Conservation (phyloP, 1,284 basidiomycete genomes). For the Ganoderma lucidum region DNA sequence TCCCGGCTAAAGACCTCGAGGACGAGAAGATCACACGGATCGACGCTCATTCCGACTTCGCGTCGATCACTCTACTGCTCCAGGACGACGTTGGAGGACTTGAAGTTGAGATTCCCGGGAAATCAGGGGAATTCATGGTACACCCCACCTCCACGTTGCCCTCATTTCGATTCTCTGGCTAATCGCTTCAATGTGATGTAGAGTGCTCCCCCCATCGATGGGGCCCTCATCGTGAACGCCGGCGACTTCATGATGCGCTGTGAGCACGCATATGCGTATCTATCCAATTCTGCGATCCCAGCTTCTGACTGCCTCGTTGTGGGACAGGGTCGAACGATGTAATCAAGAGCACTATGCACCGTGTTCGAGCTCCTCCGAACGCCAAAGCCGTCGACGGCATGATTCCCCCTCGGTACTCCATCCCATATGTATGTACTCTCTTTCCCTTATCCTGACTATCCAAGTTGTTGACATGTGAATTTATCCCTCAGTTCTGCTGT, state of each 20-base stretch:
- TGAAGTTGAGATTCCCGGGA: conserved; percentile 62
- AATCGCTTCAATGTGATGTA: conserved; percentile 28
- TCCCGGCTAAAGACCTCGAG: conserved; percentile 45
- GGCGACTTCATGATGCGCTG: conserved; percentile 69
- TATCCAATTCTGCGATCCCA: not conserved
- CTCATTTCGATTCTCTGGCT: not conserved
- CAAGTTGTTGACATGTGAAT: too few species aligned
- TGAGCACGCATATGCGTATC: conserved; percentile 14
- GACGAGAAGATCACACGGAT: conserved; percentile 56
- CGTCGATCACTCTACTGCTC: conserved; percentile 63
- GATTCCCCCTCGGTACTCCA: conserved; percentile 60
- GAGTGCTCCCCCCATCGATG: conserved; percentile 57
- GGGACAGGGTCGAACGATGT: conserved; percentile 63
- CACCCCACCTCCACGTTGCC: not conserved
- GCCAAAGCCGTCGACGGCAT: conserved; percentile 41
- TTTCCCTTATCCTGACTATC: too few species aligned
- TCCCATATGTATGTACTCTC: conserved; percentile 56
- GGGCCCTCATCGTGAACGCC: conserved; percentile 66
- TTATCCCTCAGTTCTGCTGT: conserved; percentile 48
- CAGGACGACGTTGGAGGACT: conserved; percentile 68
- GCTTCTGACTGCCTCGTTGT: not conserved
- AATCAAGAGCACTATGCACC: conserved; percentile 66
- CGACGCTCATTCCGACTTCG: conserved; percentile 66
- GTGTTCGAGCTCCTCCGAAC: conserved; percentile 58
- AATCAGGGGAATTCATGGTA: conserved; percentile 55